A percentile compares a stretch with the other conserved stretches of the same genome.
These are phyloP conservation scores for Laburnicola sp. DNA, from an alignment of 2,329 filamentous ascomycete genomes.

Conservation along the genomic window DNA sequence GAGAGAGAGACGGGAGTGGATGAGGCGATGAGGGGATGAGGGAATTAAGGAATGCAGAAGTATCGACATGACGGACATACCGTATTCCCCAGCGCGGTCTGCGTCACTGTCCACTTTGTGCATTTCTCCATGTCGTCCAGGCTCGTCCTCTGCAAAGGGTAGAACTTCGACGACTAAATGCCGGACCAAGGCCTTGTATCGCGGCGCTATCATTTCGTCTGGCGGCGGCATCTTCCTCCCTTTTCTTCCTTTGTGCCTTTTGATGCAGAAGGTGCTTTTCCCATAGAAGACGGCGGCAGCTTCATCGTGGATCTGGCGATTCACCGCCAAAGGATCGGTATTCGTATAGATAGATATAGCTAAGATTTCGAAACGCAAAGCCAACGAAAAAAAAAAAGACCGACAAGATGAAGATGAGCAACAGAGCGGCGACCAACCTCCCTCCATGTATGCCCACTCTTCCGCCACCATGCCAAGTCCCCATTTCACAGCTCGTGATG, in stretches of 20 bases:
- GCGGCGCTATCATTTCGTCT: conserved; percentile 15
- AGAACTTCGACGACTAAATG: conserved; percentile 35
- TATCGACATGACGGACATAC: neutral
- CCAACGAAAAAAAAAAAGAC: too few relatives aligned
- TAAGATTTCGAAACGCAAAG: too few relatives aligned
- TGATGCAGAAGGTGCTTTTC: conserved; percentile 46
- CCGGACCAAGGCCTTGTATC: conserved; percentile 25
- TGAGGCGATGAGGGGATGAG: too few relatives aligned
- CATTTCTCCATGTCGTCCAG: neutral
- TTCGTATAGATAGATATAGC: neutral
- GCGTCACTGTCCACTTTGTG: conserved; percentile 25
- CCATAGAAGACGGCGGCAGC: conserved; percentile 47
- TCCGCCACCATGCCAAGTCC: too few relatives aligned
- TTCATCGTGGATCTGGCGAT: conserved; percentile 47
- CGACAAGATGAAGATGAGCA: too few relatives aligned
- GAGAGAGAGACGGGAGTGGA: neutral
- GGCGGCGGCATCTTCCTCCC: conserved; percentile 32
- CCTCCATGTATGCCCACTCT: too few relatives aligned
- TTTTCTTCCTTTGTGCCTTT: neutral
- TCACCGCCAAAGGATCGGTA: conserved; percentile 23
- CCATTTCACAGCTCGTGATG: too few relatives aligned
- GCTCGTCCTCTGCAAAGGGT: conserved; percentile 20
- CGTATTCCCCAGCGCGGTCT: neutral
- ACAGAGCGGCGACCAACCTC: too few relatives aligned
- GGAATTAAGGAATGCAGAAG: too few relatives aligned